Conservation (phyloP, 192 early-diverging fungal genomes). For the Coemansia umbellata region DNA sequence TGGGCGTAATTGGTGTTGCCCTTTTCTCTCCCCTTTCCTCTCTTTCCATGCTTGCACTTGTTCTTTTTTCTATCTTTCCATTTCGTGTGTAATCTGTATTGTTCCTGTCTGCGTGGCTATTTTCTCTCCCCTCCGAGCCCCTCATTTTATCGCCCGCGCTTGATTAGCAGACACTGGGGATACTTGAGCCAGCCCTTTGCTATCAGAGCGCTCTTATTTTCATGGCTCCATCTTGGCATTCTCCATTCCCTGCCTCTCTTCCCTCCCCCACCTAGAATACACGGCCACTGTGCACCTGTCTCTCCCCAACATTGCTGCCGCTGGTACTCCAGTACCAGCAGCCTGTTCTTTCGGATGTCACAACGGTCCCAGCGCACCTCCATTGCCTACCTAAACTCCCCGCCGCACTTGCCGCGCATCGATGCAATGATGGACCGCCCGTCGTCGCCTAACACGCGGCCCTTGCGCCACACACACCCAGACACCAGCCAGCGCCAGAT, state of each 20-base stretch:
- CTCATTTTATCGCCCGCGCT: background rate
- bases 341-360: background rate
- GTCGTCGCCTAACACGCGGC: background rate
- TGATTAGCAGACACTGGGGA: background rate
- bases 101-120: conserved; percentile 1
- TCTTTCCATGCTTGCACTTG: background rate
- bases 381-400: conserved; percentile 33
- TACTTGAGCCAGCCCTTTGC: background rate
- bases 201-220: background rate
- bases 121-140: background rate
- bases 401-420: background rate
- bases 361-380: conserved; percentile 17
- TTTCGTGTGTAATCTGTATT: background rate
- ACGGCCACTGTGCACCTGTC: background rate
- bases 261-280: background rate
- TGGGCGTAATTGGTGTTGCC: too few relatives aligned
- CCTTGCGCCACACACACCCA: background rate
- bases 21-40: background rate
- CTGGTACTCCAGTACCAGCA: background rate
- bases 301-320: background rate
- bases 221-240: background rate
- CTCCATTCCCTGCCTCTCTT: background rate
- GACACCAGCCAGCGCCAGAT: background rate
- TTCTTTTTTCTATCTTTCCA: background rate
- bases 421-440: conserved; percentile 13